Conservation (phyloP, 1,284 basidiomycete species). For the Puccinia triticina region DNA sequence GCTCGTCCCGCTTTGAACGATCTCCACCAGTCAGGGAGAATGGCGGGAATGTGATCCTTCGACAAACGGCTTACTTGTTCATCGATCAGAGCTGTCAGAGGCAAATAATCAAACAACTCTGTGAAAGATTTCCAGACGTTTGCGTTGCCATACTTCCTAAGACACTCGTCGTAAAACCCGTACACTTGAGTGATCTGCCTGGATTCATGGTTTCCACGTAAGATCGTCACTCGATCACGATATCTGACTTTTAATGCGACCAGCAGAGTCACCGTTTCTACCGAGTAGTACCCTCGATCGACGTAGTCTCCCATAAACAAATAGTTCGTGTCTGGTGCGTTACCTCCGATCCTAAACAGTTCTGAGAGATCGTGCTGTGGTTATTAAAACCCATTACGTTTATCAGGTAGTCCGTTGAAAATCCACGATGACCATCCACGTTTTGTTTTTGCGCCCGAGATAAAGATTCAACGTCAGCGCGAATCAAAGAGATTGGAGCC, state of each 20-base stretch:
- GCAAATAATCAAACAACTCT: slow-evolving; percentile 97
- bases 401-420: slow-evolving; percentile 52
- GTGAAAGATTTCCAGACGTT: slow-evolving; percentile 99
- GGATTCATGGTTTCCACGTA: slow-evolving; percentile 97
- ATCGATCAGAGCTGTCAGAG: slow-evolving; percentile 94
- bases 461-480: neutral
- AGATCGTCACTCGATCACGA: slow-evolving; percentile 95
- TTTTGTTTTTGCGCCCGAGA: neutral
- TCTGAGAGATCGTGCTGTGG: slow-evolving; percentile 95
- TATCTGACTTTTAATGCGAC: slow-evolving; percentile 97
- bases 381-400: slow-evolving; percentile 45
- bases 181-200: slow-evolving; percentile 99
- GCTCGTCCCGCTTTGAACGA: neutral
- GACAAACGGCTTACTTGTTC: slow-evolving; percentile 77
- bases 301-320: slow-evolving; percentile 99
- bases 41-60: neutral
- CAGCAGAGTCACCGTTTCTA: slow-evolving; percentile 97
- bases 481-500: neutral
- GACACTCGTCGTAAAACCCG: slow-evolving; percentile 99
- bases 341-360: slow-evolving; percentile 97
- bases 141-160: slow-evolving; percentile 98
- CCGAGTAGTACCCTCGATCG: slow-evolving; percentile 98
- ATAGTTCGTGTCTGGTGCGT: slow-evolving; percentile 99
- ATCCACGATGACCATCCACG: neutral
- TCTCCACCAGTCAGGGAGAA: neutral